Conservation (phyloP, 2,329 filamentous ascomycete genomes). For the Trichoderma breve region DNA sequence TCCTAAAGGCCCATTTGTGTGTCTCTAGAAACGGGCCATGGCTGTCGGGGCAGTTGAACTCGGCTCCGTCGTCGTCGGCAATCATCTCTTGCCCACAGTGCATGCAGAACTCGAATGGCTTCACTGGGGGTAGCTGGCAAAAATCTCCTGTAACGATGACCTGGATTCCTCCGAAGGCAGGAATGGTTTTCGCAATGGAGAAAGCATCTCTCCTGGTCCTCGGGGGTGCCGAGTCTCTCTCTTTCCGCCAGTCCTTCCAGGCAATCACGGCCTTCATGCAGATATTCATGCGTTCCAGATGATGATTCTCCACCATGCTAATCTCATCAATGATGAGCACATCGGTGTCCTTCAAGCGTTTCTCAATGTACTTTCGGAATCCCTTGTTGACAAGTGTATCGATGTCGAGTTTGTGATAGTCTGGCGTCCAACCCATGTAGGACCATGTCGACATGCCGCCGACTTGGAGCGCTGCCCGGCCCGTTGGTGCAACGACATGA, state of each 20-base stretch:
- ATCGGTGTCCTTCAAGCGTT: conserved; percentile 46
- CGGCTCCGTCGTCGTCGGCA: conserved; percentile 22
- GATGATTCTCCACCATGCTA: conserved; percentile 59
- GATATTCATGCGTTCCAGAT: conserved; percentile 29
- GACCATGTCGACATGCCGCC: conserved; percentile 56
- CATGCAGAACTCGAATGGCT: conserved; percentile 44
- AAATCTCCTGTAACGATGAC: conserved; percentile 47
- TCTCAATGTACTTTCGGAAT: conserved; percentile 23
- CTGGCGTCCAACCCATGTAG: conserved; percentile 56
- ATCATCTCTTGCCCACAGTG: conserved; percentile 22
- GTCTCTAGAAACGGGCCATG: conserved; percentile 32
- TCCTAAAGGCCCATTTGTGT: conserved; percentile 63
- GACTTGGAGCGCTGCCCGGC: conserved; percentile 56
- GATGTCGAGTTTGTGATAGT: conserved; percentile 16
- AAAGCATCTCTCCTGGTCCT: conserved; percentile 28
- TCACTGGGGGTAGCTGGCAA: conserved; percentile 59
- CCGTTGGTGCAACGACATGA: conserved; percentile 58
- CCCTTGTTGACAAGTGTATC: background rate
- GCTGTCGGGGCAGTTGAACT: conserved; percentile 4
- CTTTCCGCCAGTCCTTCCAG: background rate
- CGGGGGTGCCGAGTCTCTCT: conserved; percentile 21
- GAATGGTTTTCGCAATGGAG: conserved; percentile 24
- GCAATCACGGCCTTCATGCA: conserved; percentile 34
- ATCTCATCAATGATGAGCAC: conserved; percentile 66
- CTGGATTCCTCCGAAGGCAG: conserved; percentile 29